phyloP scores from a whole-genome alignment of 495 filamentous ascomycete genomes.

The Penicillium lagena region DNA sequence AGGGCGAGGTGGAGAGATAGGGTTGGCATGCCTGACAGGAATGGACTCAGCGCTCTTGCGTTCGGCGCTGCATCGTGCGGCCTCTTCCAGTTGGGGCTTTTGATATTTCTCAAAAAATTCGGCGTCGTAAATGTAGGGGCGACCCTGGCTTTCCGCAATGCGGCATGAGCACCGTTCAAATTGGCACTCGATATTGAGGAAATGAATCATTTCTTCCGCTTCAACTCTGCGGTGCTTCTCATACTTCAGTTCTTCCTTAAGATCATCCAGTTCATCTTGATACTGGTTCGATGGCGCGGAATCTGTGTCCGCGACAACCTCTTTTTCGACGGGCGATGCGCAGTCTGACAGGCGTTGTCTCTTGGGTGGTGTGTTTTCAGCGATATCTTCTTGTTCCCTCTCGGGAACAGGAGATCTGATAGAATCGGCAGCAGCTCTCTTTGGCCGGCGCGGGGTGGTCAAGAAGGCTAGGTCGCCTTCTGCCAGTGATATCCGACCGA shows the following conservation, averaged over 20 bases:
- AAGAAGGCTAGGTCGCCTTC: conserved; percentile 32
- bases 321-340: conserved; percentile 37
- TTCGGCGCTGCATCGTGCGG: neutral
- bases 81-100: conserved; percentile 15
- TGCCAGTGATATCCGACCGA: conserved; percentile 22
- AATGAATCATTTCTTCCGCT: conserved; percentile 70
- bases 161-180: conserved; percentile 65
- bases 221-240: conserved; percentile 61
- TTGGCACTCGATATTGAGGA: conserved; percentile 74
- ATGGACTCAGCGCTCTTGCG: conserved; percentile 5
- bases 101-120: conserved; percentile 20
- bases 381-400: conserved; percentile 46
- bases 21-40: conserved; percentile 12
- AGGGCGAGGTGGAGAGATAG: conserved; percentile 10
- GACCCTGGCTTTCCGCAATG: conserved; percentile 43
- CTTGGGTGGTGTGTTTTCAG: conserved; percentile 55
- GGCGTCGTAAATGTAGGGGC: conserved; percentile 43
- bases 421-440: conserved; percentile 57
- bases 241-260: conserved; percentile 55
- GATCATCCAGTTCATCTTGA: conserved; percentile 48
- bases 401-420: conserved; percentile 31
- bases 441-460: conserved; percentile 28
- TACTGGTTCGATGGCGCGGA: conserved; percentile 22
- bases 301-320: conserved; percentile 18
- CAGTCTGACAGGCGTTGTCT: conserved; percentile 50